A percentile compares a stretch with the other conserved stretches of the same genome.
These are phyloP conservation scores for Teratosphaeria zuluensis DNA, from an alignment of 2,329 filamentous ascomycete genomes.

Conservation along the genomic window DNA sequence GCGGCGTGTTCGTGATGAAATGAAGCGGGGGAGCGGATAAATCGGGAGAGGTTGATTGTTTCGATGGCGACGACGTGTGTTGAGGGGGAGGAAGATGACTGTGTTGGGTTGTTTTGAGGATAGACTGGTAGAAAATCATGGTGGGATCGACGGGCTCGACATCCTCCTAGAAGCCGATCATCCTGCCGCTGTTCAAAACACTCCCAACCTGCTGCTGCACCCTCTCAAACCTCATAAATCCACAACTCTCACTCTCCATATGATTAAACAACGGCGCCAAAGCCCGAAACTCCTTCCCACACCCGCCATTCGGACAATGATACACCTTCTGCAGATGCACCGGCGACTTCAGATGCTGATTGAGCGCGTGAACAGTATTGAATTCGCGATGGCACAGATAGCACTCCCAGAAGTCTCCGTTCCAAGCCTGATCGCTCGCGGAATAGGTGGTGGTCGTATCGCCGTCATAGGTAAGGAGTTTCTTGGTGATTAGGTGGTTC, in stretches of 20 bases:
- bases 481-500: conserved; percentile 41
- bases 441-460: conserved; percentile 21
- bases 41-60: no score
- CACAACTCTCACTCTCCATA: conserved; percentile 37
- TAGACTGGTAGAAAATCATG: no score
- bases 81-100: no score
- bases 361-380: conserved; percentile 26
- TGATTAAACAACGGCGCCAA: conserved; percentile 37
- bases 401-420: conserved; percentile 41
- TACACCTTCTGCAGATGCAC: conserved; percentile 41
- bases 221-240: conserved; percentile 30
- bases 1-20: conserved; percentile 1
- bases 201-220: conserved; percentile 26
- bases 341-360: conserved; percentile 46
- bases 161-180: no score
- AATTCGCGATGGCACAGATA: conserved; percentile 45
- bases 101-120: no score
- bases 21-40: no score
- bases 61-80: no score
- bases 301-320: conserved; percentile 34
- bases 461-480: conserved; percentile 39
- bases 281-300: conserved; percentile 28
- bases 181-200: conserved; percentile 3
- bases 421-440: conserved; percentile 36
- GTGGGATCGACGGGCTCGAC: no score